Evolutionary conservation across 768 basidiomycete genomes (phyloP).

Genomic region (Amanita jacksonii): DNA sequence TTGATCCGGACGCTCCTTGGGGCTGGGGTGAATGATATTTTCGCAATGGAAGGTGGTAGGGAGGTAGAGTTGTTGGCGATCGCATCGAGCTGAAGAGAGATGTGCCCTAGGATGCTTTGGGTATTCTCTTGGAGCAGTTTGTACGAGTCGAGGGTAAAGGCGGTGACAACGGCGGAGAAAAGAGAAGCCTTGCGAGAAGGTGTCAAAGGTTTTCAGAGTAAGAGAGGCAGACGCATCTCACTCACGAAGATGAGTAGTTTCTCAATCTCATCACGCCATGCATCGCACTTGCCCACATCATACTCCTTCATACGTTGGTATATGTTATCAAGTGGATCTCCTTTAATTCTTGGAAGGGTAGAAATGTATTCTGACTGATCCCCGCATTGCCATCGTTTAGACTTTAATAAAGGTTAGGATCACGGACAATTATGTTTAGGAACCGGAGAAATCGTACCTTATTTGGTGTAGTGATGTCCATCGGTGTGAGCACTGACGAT

Average conservation of each 20-base stretch:
- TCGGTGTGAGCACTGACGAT: too few relatives aligned
- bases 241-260: slow-evolving; percentile 12
- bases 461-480: too few relatives aligned
- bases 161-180: slow-evolving; percentile 17
- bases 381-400: too few relatives aligned
- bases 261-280: slow-evolving; percentile 5
- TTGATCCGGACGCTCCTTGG: slow-evolving; percentile 15
- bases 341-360: too few relatives aligned
- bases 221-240: background rate
- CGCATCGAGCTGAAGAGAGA: slow-evolving; percentile 6
- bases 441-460: too few relatives aligned
- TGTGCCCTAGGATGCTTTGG: slow-evolving; percentile 5
- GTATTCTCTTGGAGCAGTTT: slow-evolving; percentile 12
- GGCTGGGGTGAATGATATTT: slow-evolving; percentile 6
- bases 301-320: background rate
- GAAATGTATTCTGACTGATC: too few relatives aligned
- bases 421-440: too few relatives aligned
- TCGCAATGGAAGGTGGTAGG: background rate
- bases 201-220: background rate
- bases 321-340: background rate
- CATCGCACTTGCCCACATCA: background rate
- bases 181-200: slow-evolving; percentile 13
- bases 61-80: background rate
- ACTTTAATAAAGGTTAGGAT: too few relatives aligned
- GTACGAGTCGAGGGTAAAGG: slow-evolving; percentile 16